These are phyloP conservation scores for Fusarium begoniae DNA, from an alignment of 2,329 filamentous ascomycete species.

Conservation along the genomic window DNA sequence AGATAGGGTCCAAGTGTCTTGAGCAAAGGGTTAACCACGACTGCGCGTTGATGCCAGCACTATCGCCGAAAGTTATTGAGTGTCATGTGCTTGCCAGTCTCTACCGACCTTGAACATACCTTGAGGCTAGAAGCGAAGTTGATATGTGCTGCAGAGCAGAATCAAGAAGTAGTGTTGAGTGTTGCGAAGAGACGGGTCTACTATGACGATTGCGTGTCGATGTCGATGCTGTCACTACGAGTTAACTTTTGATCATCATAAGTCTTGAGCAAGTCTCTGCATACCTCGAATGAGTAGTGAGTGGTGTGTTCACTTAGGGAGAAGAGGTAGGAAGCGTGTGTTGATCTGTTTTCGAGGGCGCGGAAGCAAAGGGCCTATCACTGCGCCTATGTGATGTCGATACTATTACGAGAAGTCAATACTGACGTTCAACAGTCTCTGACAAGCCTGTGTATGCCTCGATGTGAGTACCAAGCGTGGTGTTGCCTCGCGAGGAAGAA, in stretches of 20 bases:
- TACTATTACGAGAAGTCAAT: not conserved
- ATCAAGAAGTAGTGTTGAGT: not conserved
- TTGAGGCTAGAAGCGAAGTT: not conserved
- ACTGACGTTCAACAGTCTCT: not conserved
- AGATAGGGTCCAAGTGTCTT: too few relatives aligned
- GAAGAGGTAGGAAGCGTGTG: not conserved
- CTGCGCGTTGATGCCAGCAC: not conserved
- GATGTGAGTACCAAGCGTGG: not conserved
- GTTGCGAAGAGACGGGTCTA: not conserved
- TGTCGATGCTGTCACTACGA: not conserved
- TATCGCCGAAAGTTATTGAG: not conserved
- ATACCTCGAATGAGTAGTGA: not conserved
- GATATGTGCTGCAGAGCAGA: not conserved
- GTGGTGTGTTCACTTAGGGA: not conserved
- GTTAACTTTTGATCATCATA: not conserved
- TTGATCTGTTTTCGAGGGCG: not conserved
- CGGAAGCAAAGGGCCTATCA: not conserved
- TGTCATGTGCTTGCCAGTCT: not conserved
- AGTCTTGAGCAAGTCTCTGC: not conserved
- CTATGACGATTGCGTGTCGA: not conserved
- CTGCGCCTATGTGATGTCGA: not conserved
- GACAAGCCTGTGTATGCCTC: not conserved
- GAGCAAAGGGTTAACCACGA: not conserved
- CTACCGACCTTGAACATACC: not conserved
- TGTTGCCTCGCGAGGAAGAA: not conserved